These are phyloP conservation scores for Glonium stellatum DNA, from an alignment of 495 filamentous ascomycete genomes.

Conservation along the genomic window DNA sequence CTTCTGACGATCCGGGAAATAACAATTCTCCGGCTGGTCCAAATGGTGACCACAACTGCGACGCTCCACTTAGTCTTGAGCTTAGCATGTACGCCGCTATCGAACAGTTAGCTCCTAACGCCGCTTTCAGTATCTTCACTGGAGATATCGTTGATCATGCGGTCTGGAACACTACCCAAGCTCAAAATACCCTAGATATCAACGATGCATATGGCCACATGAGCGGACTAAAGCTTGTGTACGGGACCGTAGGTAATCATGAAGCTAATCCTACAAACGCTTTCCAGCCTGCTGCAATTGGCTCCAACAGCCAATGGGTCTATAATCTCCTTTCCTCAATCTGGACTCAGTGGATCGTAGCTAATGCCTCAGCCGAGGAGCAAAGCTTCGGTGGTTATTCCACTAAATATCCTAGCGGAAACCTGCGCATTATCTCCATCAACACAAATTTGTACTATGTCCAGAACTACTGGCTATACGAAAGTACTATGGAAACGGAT, in stretches of 20 bases:
- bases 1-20: constrained; percentile 40
- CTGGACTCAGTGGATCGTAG: constrained; percentile 45
- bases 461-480: constrained; percentile 49
- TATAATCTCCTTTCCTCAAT: constrained; percentile 44
- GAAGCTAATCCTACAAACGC: constrained; percentile 48
- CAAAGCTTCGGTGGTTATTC: constrained; percentile 47
- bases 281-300: constrained; percentile 39
- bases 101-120: constrained; percentile 34
- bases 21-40: constrained; percentile 42
- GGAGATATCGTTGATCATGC: constrained; percentile 47
- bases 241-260: constrained; percentile 50
- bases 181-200: constrained; percentile 40
- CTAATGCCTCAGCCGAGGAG: constrained; percentile 32
- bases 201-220: constrained; percentile 40
- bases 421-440: constrained; percentile 50
- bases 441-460: constrained; percentile 54
- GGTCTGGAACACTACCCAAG: constrained; percentile 38
- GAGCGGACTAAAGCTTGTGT: constrained; percentile 39
- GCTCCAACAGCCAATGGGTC: constrained; percentile 42
- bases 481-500: constrained; percentile 44
- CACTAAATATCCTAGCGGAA: constrained; percentile 36
- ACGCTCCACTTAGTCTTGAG: constrained; percentile 45
- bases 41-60: constrained; percentile 47
- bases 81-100: constrained; percentile 49
- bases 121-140: constrained; percentile 42